Percentiles rank a stretch among this genome's conserved stretches.
phyloP scores from a whole-genome alignment of 164 flowering plant species.

The Chloranthus sessilifolius region DNA sequence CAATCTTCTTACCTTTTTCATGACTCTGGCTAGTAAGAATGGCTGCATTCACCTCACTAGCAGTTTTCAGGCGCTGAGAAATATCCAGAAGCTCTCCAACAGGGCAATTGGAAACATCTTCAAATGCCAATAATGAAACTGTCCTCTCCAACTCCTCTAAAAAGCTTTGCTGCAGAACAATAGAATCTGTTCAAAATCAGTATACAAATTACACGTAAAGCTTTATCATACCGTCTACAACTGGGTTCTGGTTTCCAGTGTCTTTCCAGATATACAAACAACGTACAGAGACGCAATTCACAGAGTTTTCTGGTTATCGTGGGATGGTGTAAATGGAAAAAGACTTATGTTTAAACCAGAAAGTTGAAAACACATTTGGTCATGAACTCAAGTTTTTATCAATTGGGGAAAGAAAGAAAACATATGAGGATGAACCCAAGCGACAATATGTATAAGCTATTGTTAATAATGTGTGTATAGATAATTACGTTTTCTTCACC shows the following conservation, averaged over 20 bases:
- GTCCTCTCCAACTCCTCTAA: conserved; percentile 94
- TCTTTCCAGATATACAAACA: background rate
- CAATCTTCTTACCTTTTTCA: conserved; percentile 66
- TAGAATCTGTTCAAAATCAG: conserved; percentile 10
- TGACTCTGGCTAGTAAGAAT: conserved; percentile 98
- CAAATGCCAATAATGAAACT: conserved; percentile 84
- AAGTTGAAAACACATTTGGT: no score
- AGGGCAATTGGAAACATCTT: conserved; percentile 82
- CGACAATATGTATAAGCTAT: no score
- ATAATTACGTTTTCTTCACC: conserved; percentile 89
- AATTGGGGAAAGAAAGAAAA: no score
- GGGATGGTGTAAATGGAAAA: no score
- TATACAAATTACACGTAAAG: background rate
- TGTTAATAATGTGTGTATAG: no score
- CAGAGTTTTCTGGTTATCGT: no score
- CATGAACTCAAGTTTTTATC: no score
- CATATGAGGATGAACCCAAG: no score
- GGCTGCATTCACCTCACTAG: conserved; percentile 97
- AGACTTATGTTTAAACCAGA: no score
- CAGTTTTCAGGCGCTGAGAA: conserved; percentile 88
- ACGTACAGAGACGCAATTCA: no score
- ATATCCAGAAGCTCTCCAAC: conserved; percentile 87
- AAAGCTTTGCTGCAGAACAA: conserved; percentile 69
- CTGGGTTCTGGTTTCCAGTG: background rate
- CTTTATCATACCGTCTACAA: background rate